phyloP scores from a whole-genome alignment of 345 rosid genomes.

The Arabidopsis suecica region DNA sequence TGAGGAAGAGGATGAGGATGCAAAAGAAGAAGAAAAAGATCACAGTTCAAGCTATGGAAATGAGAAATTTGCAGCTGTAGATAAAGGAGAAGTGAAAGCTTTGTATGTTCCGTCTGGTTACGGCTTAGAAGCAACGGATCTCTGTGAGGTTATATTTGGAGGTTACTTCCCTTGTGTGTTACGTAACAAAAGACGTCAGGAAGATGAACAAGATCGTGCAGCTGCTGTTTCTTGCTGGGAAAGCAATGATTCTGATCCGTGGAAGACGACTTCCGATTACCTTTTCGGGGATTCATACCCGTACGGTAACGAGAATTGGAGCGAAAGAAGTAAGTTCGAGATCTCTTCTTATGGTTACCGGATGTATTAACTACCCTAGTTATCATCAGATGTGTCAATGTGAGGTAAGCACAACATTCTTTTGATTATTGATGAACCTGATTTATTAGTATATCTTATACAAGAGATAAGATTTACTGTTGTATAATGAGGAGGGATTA shows the following conservation, averaged over 20 bases:
- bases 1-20: background rate
- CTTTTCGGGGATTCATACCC: constrained; percentile 74
- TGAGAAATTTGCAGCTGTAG: constrained; percentile 9
- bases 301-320: constrained; percentile 43
- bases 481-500: too few relatives aligned
- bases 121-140: constrained; percentile 79
- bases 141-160: constrained; percentile 76
- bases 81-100: constrained; percentile 41
- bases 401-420: constrained; percentile 29
- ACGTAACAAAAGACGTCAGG: constrained; percentile 40
- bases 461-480: too few relatives aligned
- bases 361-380: constrained; percentile 20
- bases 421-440: constrained; percentile 11
- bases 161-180: constrained; percentile 81
- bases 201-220: constrained; percentile 31
- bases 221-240: constrained; percentile 37
- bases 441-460: background rate
- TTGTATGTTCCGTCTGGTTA: constrained; percentile 68
- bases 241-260: constrained; percentile 42
- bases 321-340: constrained; percentile 31
- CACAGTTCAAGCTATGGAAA: constrained; percentile 19
- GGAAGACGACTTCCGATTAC: constrained; percentile 71
- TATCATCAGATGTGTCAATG: background rate
- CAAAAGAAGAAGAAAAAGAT: background rate
- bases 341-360: constrained; percentile 37